Evolutionary conservation across 2,329 filamentous ascomycete species (phyloP), one percentile per base, ranked within the genome.

Genomic region (Aspergillus sp.): DNA sequence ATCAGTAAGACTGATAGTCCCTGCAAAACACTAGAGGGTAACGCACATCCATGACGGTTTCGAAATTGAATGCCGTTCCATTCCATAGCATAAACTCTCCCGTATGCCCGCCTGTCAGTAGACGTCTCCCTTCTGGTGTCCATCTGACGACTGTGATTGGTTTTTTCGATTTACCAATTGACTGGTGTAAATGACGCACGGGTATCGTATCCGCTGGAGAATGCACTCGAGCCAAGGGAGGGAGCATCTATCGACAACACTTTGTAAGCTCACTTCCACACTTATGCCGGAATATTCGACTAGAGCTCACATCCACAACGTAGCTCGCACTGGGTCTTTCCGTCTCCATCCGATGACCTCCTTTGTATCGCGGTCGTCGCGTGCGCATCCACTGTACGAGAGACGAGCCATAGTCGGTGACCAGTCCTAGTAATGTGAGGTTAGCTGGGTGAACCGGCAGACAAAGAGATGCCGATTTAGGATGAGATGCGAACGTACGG

Each of bases 81-180:
- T 99, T 99, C 94, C 94, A 99, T 3, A 99, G 76, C 36, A 95
- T 99, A 66, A 99, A 99, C 71, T 99, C 94, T 66, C 94, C 94
- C 70, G 93, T 97, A 61, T 91, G 96, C 0, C 92, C 96, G 19
- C 91, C 94, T 0, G 94, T 97, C 68, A 99, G 81, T 52, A 99
- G 77, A 61, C 94, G 82, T 56, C 94, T 87, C 23, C 94, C 94
- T 72, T 99, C 94, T 5, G 94, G 94, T 14, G 95, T 99, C 94
- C 94, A 99, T 71, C 91, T 85, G 38, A 99, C 93, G 7, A 97
- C 90, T 59, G 97, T 97, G 67, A 99, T 89, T 1, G 94, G 94
- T 63, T 97, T 94, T 68, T 96, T 96, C 66, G 96, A 92, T 69
- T 99, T 99, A 76, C 97, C 97, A 5, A 97, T 83, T 0, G 94